Base-by-base conservation (phyloP, 495 filamentous ascomycete species). In the Neurospora sublineolata region DNA sequence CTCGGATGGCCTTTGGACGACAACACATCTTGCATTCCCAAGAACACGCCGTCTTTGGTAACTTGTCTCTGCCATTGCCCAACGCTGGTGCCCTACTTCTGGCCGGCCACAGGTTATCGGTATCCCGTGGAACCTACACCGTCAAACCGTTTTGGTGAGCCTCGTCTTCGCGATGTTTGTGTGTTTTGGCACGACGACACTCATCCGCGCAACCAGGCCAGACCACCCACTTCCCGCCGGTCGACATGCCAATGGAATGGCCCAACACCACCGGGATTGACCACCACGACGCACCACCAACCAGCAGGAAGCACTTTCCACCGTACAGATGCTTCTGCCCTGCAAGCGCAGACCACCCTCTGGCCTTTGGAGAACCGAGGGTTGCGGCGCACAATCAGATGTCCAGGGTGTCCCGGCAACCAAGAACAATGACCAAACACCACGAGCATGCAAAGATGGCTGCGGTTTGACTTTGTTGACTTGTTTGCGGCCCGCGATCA, bases 61-160 rank as follows among this genome's bases (percentile, higher is more conserved):
- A 64, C 52, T 64, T 30, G 67, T 71, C n/a, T 41, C 67, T 71
- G 71, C 52, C 52, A 64, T 64, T 71, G 76, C 77, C 77, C 76
- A 79, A 78, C 77, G 27, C 52, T 64, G 77, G 68, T 72, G 74
- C 76, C 77, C 70, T 73, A 75, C 74, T 71, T 44, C 40, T 30
- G 23, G 20, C 23, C 46, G 12, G 11, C 12, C 20, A 58, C 46
- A 30, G 46, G 46, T 58, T 27, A 58, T 58, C 12, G n/a, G n/a
- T n/a, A 36, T 36, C 33, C 52, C 27, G 52, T 64, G 52, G 52
- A 64, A 33, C 23, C 27, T 33, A 36, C 52, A 64, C 27, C 52
- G 27, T 64, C 52, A 64, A 60, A 3, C 52, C 27, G 52, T 60
- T 60, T 60, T 60, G 52, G 27, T 64, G 52, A 64, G 52, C 52